A percentile compares a stretch with the other conserved stretches of the same genome.
phyloP scores from a whole-genome alignment of 352 stramenopile genomes.

The Phytophthora pinifolia region DNA sequence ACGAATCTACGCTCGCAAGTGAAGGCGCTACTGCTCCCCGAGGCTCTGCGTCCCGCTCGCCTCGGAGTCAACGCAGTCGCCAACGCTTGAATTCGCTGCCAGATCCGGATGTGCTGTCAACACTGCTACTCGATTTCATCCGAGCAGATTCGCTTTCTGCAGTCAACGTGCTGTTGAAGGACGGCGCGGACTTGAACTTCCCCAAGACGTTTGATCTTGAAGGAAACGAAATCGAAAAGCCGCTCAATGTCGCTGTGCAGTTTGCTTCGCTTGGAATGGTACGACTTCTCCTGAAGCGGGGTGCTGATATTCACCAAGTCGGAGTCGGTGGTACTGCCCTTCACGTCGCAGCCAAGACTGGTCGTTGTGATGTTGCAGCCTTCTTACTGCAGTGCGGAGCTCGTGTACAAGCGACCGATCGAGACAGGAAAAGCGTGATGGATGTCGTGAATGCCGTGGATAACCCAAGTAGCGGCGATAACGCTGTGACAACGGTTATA shows the following conservation, averaged over 20 bases:
- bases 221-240: conserved; percentile 64
- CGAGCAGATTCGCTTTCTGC: conserved; percentile 67
- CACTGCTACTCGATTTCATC: conserved; percentile 72
- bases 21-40: neutral
- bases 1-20: conserved; percentile 1
- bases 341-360: conserved; percentile 55
- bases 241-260: conserved; percentile 63
- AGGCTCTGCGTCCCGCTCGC: conserved; percentile 3
- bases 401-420: conserved; percentile 51
- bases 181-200: conserved; percentile 76
- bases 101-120: conserved; percentile 63
- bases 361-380: conserved; percentile 74
- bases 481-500: conserved; percentile 4
- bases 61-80: conserved; percentile 25
- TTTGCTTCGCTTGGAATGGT: conserved; percentile 71
- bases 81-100: conserved; percentile 51
- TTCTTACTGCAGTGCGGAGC: conserved; percentile 80
- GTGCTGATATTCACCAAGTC: conserved; percentile 64
- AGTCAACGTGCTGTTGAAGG: conserved; percentile 72
- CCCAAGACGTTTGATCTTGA: conserved; percentile 42
- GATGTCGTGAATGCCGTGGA: conserved; percentile 34
- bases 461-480: conserved; percentile 4
- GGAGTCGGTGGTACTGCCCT: conserved; percentile 58
- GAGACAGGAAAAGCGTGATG: conserved; percentile 52
- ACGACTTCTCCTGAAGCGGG: conserved; percentile 73